A percentile compares a stretch with the other conserved stretches of the same genome.
Conservation (phyloP, 2,329 filamentous ascomycete genomes). For the Metarhizium humberi region DNA sequence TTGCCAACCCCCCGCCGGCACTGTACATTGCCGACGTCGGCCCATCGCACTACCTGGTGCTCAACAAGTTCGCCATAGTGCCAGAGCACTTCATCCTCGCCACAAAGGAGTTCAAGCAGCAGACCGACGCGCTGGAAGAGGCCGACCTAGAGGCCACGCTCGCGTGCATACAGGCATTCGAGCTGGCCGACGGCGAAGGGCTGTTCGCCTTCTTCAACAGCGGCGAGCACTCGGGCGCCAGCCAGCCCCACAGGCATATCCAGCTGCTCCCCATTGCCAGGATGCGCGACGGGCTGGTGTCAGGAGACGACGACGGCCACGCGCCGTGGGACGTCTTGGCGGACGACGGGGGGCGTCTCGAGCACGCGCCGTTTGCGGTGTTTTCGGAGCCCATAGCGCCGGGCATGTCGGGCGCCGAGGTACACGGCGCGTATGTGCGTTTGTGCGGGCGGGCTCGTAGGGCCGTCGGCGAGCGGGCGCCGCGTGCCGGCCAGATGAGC, state of each 20-base stretch:
- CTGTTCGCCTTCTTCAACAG: conserved; percentile 64
- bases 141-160: conserved; percentile 53
- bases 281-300: conserved; percentile 47
- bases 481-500: conserved; percentile 33
- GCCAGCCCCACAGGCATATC: conserved; percentile 62
- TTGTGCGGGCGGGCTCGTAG: conserved; percentile 37
- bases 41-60: conserved; percentile 51
- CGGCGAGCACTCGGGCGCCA: conserved; percentile 58
- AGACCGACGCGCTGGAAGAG: conserved; percentile 53
- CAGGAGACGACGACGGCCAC: background rate
- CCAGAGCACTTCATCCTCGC: conserved; percentile 63
- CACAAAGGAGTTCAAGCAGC: conserved; percentile 53
- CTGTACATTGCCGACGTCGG: conserved; percentile 44
- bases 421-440: conserved; percentile 34
- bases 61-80: conserved; percentile 70
- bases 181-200: conserved; percentile 19
- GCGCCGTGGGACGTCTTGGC: conserved; percentile 40
- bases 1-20: conserved; percentile 47
- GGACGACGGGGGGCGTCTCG: conserved; percentile 22
- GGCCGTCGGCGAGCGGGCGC: conserved; percentile 21
- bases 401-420: conserved; percentile 23
- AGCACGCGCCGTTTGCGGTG: conserved; percentile 31
- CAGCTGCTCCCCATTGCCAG: conserved; percentile 58
- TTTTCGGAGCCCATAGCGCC: conserved; percentile 31
- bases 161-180: conserved; percentile 51